phyloP scores from a whole-genome alignment of 768 basidiomycete species.

The Mycena vulgaris region DNA sequence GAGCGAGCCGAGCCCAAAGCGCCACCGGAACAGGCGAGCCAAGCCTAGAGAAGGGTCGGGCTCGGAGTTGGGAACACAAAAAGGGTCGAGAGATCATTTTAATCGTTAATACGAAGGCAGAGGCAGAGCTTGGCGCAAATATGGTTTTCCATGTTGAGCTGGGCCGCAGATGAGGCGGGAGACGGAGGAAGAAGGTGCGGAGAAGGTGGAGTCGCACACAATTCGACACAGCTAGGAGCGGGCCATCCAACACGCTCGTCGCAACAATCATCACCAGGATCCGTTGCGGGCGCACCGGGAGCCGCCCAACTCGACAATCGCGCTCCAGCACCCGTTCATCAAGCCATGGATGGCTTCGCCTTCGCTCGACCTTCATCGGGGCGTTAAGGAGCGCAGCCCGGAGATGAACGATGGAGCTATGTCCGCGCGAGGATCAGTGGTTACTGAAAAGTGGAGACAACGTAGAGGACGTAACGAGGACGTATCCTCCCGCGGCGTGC shows the following conservation, averaged over 20 bases:
- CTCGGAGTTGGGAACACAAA: slow-evolving; percentile 16
- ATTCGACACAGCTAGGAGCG: background rate
- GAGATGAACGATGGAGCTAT: slow-evolving; percentile 32
- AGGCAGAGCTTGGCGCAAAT: slow-evolving; percentile 24
- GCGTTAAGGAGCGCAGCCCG: slow-evolving; percentile 23
- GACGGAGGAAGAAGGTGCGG: slow-evolving; percentile 24
- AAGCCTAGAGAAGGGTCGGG: slow-evolving; percentile 12
- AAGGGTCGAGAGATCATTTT: slow-evolving; percentile 25
- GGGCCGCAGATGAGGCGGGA: slow-evolving; percentile 14
- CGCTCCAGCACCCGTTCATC: too few relatives aligned
- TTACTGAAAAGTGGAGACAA: too few relatives aligned
- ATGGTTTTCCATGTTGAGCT: slow-evolving; percentile 17
- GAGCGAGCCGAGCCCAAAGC: slow-evolving; percentile 1
- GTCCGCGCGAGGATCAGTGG: too few relatives aligned
- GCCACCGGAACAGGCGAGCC: slow-evolving; percentile 30
- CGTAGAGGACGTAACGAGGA: too few relatives aligned
- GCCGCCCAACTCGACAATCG: slow-evolving; percentile 19
- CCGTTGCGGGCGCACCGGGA: slow-evolving; percentile 28
- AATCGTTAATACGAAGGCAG: slow-evolving; percentile 18
- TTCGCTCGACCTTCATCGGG: slow-evolving; percentile 9
- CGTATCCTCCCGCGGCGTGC: too few relatives aligned
- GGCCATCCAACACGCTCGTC: slow-evolving; percentile 4
- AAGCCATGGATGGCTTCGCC: too few relatives aligned
- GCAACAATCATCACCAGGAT: slow-evolving; percentile 15
- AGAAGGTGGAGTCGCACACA: background rate